Percentiles rank a stretch among this genome's conserved stretches.
Evolutionary conservation across 768 basidiomycete genomes (phyloP).

Genomic region (Clavulina sp.): DNA sequence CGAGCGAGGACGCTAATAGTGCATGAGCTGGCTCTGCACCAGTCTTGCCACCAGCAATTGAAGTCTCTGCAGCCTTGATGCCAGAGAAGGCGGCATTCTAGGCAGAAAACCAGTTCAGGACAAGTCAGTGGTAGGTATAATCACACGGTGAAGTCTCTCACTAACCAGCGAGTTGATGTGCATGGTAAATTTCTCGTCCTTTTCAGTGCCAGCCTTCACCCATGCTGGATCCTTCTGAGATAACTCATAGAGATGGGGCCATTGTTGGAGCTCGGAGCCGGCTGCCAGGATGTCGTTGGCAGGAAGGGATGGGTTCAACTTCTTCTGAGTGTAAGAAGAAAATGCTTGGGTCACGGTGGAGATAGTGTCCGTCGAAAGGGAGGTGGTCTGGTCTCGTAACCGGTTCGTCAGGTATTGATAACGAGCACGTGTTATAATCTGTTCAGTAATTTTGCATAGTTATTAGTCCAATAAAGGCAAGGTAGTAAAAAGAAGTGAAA

Average conservation of each 20-base stretch:
- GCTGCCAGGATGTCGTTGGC: slow-evolving; percentile 27
- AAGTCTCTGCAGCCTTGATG: slow-evolving; percentile 30
- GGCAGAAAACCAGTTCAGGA: background rate
- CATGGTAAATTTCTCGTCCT: slow-evolving; percentile 90
- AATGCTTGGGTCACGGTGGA: slow-evolving; percentile 43
- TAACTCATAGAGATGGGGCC: slow-evolving; percentile 36
- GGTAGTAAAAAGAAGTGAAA: background rate
- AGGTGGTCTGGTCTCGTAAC: slow-evolving; percentile 35
- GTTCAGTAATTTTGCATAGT: slow-evolving; percentile 1
- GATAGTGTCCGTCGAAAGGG: slow-evolving; percentile 42
- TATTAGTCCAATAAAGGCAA: background rate
- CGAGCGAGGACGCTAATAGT: slow-evolving; percentile 58
- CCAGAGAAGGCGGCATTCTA: slow-evolving; percentile 38
- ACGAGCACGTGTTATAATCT: slow-evolving; percentile 90
- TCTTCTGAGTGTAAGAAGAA: slow-evolving; percentile 40
- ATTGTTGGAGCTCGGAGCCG: slow-evolving; percentile 35
- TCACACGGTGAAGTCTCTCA: slow-evolving; percentile 4
- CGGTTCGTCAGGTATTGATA: slow-evolving; percentile 47
- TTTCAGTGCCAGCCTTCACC: slow-evolving; percentile 51
- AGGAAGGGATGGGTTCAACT: slow-evolving; percentile 47
- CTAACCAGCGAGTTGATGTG: slow-evolving; percentile 62
- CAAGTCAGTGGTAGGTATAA: background rate
- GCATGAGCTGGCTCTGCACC: slow-evolving; percentile 29
- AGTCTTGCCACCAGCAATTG: slow-evolving; percentile 25
- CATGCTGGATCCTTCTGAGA: slow-evolving; percentile 34